phyloP scores from a whole-genome alignment of 2,329 filamentous ascomycete genomes.

The Fusarium nygamai region DNA sequence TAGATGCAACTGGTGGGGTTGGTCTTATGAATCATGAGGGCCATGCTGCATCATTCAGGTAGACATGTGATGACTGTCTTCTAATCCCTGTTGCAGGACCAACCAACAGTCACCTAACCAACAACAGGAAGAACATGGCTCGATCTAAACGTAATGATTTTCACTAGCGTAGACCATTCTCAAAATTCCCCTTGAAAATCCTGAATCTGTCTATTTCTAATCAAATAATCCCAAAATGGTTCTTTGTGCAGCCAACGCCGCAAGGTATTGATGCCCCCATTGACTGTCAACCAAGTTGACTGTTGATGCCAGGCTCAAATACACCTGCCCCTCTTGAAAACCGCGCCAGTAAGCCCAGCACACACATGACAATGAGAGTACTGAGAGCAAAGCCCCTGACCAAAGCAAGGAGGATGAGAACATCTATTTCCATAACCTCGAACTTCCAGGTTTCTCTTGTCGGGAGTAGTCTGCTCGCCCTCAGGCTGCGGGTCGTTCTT shows the following conservation, averaged over 20 bases:
- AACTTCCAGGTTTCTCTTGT: rapidly evolving
- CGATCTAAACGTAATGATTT: background rate
- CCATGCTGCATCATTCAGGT: background rate
- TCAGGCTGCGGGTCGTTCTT: rapidly evolving
- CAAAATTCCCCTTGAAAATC: background rate
- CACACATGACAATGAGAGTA: background rate
- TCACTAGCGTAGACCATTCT: rapidly evolving
- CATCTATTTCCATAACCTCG: background rate
- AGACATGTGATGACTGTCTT: background rate
- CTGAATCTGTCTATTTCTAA: too few species aligned
- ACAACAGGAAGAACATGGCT: rapidly evolving
- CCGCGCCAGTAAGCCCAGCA: background rate
- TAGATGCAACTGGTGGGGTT: too few species aligned
- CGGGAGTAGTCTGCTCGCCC: rapidly evolving
- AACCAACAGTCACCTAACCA: background rate
- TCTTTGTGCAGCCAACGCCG: background rate
- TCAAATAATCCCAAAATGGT: rapidly evolving
- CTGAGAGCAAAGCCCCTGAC: background rate
- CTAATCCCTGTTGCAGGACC: background rate
- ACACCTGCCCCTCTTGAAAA: background rate
- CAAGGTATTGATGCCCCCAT: rapidly evolving
- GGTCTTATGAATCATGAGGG: background rate
- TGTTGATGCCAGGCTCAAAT: background rate
- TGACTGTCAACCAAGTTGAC: too few species aligned
- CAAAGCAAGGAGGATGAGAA: background rate